Percentiles rank a stretch among this genome's conserved stretches.
phyloP scores from a whole-genome alignment of 2,329 filamentous ascomycete species.

The Penicillium crustosum region DNA sequence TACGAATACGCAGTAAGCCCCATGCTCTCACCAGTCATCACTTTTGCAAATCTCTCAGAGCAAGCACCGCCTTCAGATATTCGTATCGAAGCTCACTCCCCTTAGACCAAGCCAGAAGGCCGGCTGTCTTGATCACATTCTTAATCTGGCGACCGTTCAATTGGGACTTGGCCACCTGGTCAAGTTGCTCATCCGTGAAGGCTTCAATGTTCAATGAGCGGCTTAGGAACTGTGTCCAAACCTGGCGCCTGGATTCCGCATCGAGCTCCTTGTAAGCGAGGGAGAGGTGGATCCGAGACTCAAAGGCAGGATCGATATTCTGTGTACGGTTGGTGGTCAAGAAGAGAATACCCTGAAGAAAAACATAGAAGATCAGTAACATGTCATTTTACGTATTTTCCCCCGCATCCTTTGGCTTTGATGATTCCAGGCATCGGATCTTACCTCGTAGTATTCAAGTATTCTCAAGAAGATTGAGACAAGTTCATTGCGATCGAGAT shows the following conservation, averaged over 20 bases:
- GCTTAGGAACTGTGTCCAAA: constrained; percentile 49
- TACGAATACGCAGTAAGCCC: background rate
- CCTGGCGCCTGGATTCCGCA: constrained; percentile 34
- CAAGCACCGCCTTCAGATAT: constrained; percentile 23
- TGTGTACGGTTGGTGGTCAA: constrained; percentile 55
- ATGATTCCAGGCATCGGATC: background rate
- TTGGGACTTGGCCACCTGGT: constrained; percentile 22
- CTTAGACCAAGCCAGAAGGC: constrained; percentile 38
- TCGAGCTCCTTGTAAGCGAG: constrained; percentile 44
- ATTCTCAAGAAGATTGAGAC: constrained; percentile 41
- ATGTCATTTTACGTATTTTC: constrained; percentile 10
- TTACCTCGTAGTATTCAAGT: constrained; percentile 32
- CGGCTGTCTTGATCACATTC: constrained; percentile 46
- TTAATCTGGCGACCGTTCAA: constrained; percentile 46
- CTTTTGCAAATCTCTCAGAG: background rate
- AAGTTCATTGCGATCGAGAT: constrained; percentile 49
- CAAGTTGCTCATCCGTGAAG: constrained; percentile 26
- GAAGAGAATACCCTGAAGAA: constrained; percentile 47
- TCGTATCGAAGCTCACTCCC: constrained; percentile 18
- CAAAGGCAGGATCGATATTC: constrained; percentile 52
- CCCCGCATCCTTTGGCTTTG: no score
- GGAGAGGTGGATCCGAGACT: constrained; percentile 46
- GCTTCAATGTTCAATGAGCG: constrained; percentile 12
- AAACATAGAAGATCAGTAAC: constrained; percentile 38
- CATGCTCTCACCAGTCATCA: background rate